phyloP scores from a whole-genome alignment of 2,329 filamentous ascomycete genomes.

The Beauveria australis region DNA sequence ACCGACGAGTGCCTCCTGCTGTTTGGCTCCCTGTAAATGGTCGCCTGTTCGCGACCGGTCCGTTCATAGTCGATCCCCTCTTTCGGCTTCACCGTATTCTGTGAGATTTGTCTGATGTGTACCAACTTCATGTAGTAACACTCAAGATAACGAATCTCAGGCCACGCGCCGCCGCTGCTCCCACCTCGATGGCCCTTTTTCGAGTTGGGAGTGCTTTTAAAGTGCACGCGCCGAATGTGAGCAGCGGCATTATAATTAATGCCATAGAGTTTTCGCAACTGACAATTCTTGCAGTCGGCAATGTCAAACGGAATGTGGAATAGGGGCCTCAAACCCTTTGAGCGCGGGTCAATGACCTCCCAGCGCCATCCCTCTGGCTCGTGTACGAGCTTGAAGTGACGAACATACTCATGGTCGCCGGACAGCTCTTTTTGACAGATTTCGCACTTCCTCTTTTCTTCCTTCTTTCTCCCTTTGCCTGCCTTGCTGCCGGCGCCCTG shows the following conservation, averaged over 20 bases:
- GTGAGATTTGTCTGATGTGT: conserved; percentile 33
- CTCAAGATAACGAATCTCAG: conserved; percentile 28
- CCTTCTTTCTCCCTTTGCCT: neutral
- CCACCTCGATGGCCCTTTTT: conserved; percentile 26
- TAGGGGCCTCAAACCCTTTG: neutral
- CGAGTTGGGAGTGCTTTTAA: conserved; percentile 51
- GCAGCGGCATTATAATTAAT: conserved; percentile 94
- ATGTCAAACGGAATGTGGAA: conserved; percentile 42
- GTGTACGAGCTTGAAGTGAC: neutral
- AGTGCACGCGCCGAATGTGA: conserved; percentile 81
- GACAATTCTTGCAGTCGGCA: conserved; percentile 80
- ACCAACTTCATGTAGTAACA: conserved; percentile 53
- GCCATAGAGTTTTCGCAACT: conserved; percentile 68
- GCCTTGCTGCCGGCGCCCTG: neutral
- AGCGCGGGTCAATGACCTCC: neutral
- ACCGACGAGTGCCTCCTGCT: neutral
- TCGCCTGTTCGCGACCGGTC: neutral
- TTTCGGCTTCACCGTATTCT: conserved; percentile 21
- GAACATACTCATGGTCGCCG: neutral
- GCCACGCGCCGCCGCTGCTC: too few species aligned
- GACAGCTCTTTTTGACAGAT: neutral
- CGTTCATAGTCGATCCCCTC: neutral
- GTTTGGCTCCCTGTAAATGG: conserved; percentile 5
- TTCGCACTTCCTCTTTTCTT: neutral
- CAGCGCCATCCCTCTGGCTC: neutral